Evolutionary conservation across 2,329 filamentous ascomycete species (phyloP), one percentile per base, ranked within the genome.

Genomic region (Epichloe amarillans): DNA sequence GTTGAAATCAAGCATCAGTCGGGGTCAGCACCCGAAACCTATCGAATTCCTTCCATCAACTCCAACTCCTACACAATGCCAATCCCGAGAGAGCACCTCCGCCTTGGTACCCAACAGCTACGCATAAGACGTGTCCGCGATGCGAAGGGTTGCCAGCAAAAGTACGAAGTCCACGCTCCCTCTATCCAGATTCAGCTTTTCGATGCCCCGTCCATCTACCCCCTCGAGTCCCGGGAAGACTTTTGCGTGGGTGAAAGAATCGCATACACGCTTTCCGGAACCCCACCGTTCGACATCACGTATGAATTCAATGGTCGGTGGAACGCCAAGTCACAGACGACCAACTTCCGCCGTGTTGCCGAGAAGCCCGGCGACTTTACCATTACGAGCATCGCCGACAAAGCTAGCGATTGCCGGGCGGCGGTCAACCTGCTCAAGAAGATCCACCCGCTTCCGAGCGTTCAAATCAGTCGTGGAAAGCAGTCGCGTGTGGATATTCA

Each of bases 201-300:
- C 60, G 89, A 97, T 60, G 88, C 93, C 0, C 93, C 93, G 1
- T 86, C 86, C 6, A 95, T 97, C 59, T 87, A 90, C 52, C 82
- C 91, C 3, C 76, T 95, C 37, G 90, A 97, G 62, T 82, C 86
- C 23, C 83, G 86, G 54, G 76, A 76, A 15, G 88, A 98, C 69
- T 96, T 91, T 69, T 98, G 93, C 66, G 90, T 98, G 11, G 93
- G 94, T 56, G 93, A 98, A 66, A 84, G 90, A 50, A 84, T 98
- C 56, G 86, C 87, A 3, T 98, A 95, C 69, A 89, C 88, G 0
- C 80, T 98, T 5, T 88, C 88, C 1, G 94, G 93, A 43, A 86
- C 87, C 50, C 83, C 89, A 17, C 94, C 94, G 0, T 98, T 98
- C 66, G 88, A 91, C 43, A 84, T 98, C 43, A 84, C 84, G 66